These are phyloP conservation scores for Penicillium robsamsonii DNA, from an alignment of 495 filamentous ascomycete genomes.

Conservation along the genomic window DNA sequence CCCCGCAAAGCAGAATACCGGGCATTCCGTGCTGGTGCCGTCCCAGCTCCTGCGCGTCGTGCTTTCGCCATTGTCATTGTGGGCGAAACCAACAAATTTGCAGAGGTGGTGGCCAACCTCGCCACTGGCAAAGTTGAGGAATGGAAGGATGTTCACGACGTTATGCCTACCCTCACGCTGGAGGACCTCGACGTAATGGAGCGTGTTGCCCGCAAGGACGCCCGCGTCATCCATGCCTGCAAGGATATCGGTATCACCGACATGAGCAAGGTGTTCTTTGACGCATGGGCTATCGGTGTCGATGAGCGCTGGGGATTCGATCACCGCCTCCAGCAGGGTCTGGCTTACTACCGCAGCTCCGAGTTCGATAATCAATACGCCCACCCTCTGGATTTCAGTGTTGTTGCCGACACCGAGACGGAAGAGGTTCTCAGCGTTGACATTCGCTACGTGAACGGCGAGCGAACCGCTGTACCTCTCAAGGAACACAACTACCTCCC, in stretches of 20 bases:
- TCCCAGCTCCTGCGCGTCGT: conserved; percentile 34
- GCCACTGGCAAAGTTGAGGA: conserved; percentile 63
- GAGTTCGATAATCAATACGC: conserved; percentile 47
- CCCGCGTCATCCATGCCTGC: conserved; percentile 85
- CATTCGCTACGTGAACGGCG: conserved; percentile 75
- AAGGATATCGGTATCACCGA: conserved; percentile 77
- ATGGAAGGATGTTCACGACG: conserved; percentile 69
- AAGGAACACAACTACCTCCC: conserved; percentile 54
- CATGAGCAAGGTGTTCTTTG: conserved; percentile 82
- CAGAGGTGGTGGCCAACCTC: conserved; percentile 76
- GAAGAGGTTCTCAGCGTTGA: conserved; percentile 93
- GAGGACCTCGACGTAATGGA: conserved; percentile 86
- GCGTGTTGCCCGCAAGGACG: conserved; percentile 65
- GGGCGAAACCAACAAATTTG: conserved; percentile 41
- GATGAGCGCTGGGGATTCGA: conserved; percentile 43
- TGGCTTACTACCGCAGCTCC: conserved; percentile 45
- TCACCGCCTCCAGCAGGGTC: conserved; percentile 39
- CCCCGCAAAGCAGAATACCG: conserved; percentile 77
- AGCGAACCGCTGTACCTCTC: conserved; percentile 55
- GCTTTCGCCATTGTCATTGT: conserved; percentile 37
- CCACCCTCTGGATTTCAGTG: conserved; percentile 38
- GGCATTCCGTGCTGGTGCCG: conserved; percentile 63
- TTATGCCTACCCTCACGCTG: conserved; percentile 86
- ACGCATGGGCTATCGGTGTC: conserved; percentile 49
- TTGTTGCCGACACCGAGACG: conserved; percentile 65